phyloP scores from a whole-genome alignment of 2,329 filamentous ascomycete genomes.

The Ophioceras dolichostomum region DNA sequence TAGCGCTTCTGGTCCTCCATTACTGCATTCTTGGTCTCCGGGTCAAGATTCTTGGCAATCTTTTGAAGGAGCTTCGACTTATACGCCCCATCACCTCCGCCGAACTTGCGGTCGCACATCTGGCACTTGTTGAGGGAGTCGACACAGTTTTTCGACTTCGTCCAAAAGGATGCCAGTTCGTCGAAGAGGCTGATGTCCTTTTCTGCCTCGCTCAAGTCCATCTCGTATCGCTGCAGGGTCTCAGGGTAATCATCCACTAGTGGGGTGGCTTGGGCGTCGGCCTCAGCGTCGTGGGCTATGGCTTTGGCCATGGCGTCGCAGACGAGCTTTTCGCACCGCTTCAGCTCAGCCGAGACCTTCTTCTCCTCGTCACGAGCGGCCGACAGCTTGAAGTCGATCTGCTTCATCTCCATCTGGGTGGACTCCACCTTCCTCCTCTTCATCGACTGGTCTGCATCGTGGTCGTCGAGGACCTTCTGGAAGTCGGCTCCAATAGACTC shows the following conservation, averaged over 20 bases:
- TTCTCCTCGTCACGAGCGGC: slow-evolving; percentile 51
- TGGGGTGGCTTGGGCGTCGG: too few relatives aligned
- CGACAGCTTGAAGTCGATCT: slow-evolving; percentile 62
- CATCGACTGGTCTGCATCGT: slow-evolving; percentile 44
- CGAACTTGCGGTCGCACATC: slow-evolving; percentile 62
- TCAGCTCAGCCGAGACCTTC: slow-evolving; percentile 50
- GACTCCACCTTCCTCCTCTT: slow-evolving; percentile 60
- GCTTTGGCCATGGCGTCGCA: slow-evolving; percentile 31
- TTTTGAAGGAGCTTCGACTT: slow-evolving; percentile 54
- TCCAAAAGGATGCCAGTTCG: slow-evolving; percentile 60
- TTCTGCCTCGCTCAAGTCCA: slow-evolving; percentile 47
- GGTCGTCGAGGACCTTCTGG: slow-evolving; percentile 47
- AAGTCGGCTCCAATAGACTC: slow-evolving; percentile 60
- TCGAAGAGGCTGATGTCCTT: slow-evolving; percentile 59
- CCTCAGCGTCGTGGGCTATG: slow-evolving; percentile 13
- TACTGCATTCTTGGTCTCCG: slow-evolving; percentile 45
- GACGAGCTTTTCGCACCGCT: slow-evolving; percentile 46
- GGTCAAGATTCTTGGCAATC: slow-evolving; percentile 51
- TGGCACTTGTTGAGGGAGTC: slow-evolving; percentile 69
- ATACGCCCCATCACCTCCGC: slow-evolving; percentile 38
- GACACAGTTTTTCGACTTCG: too few relatives aligned
- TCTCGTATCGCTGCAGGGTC: slow-evolving; percentile 35
- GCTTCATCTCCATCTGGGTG: slow-evolving; percentile 59
- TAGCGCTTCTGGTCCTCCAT: slow-evolving; percentile 38
- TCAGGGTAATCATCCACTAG: slow-evolving; percentile 41